These are phyloP conservation scores for Pseudogymnoascus sp. DNA, from an alignment of 2,329 filamentous ascomycete species.

Conservation along the genomic window DNA sequence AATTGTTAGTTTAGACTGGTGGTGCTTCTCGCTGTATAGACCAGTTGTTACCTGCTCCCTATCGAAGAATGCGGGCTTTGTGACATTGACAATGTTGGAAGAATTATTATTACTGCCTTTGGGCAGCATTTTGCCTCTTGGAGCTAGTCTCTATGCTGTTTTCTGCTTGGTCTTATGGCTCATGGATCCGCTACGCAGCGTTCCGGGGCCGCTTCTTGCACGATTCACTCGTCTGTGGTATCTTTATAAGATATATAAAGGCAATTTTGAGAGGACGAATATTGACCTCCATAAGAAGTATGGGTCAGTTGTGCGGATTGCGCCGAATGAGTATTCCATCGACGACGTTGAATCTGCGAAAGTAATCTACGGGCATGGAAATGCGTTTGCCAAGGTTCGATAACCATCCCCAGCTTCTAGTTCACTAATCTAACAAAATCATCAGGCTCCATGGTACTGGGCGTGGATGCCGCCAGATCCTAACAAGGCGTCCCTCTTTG, in stretches of 20 bases:
- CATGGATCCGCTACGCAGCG: conserved; percentile 28
- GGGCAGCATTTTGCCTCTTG: background rate
- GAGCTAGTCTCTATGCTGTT: background rate
- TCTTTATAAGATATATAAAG: conserved; percentile 30
- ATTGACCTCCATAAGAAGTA: conserved; percentile 35
- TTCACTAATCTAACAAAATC: conserved; percentile 15
- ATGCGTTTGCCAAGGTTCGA: conserved; percentile 28
- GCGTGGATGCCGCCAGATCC: conserved; percentile 21
- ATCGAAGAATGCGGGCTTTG: background rate
- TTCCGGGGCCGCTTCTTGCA: conserved; percentile 39
- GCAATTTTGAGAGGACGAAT: conserved; percentile 35
- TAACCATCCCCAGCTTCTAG: background rate
- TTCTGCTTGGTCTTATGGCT: background rate
- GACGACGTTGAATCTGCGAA: conserved; percentile 34
- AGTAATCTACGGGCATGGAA: conserved; percentile 34
- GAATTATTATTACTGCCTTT: background rate
- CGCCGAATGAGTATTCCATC: conserved; percentile 38
- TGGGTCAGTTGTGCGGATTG: conserved; percentile 31
- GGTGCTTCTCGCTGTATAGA: too few relatives aligned
- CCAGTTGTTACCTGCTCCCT: too few relatives aligned
- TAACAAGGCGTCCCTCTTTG: conserved; percentile 25
- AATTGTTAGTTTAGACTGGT: too few relatives aligned
- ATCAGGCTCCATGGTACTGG: conserved; percentile 25
- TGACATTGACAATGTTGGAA: background rate
- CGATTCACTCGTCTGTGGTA: conserved; percentile 40